Conservation (phyloP, 805 yeast species). For the Saccharomycopsis oosterbeekiorum region DNA sequence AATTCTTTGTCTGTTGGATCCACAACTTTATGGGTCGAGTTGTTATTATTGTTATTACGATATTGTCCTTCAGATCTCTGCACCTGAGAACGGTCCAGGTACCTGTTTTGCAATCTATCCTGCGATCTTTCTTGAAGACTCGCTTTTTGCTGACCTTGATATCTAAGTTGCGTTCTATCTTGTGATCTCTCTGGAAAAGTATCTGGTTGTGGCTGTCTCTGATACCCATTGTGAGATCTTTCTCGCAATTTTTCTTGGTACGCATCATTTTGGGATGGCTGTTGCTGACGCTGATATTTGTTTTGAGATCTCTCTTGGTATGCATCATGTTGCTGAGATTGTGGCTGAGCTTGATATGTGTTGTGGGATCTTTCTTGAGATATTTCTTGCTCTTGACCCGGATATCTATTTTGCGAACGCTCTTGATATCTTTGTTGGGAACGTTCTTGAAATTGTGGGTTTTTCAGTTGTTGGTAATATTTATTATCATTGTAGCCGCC, state of each 20-base stretch:
- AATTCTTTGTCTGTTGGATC: conserved; percentile 23
- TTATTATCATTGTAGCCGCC: not conserved
- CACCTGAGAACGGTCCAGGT: not conserved
- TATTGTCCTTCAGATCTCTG: not conserved
- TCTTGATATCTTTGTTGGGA: not conserved
- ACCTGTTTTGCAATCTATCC: not conserved
- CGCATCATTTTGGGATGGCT: not conserved
- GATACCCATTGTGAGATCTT: not conserved
- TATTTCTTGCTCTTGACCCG: not conserved
- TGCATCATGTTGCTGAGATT: not conserved
- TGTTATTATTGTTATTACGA: not conserved
- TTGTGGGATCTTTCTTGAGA: not conserved
- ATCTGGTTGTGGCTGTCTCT: not conserved
- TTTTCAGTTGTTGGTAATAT: not conserved
- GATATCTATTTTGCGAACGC: not conserved
- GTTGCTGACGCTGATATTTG: not conserved
- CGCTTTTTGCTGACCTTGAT: not conserved
- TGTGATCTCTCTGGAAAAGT: not conserved
- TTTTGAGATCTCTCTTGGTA: not conserved
- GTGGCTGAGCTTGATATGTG: not conserved
- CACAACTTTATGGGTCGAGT: not conserved
- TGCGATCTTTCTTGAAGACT: not conserved
- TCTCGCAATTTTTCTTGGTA: not conserved
- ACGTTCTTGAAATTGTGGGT: not conserved
- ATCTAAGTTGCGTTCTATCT: not conserved